phyloP scores from a whole-genome alignment of 192 early-diverging fungal genomes.

The Backusella liffmaniae region DNA sequence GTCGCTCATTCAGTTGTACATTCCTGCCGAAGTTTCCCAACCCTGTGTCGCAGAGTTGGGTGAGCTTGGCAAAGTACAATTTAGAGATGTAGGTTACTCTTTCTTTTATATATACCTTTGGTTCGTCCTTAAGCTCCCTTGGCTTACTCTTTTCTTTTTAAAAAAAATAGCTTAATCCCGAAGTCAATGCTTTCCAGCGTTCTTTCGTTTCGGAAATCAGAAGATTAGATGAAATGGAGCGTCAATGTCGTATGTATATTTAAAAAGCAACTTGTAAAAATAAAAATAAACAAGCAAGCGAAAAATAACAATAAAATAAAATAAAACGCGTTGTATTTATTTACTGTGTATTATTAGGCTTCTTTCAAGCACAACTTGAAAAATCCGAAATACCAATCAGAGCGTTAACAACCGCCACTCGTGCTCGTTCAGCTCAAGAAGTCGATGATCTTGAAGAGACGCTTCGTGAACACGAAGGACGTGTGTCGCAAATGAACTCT shows the following conservation, averaged over 20 bases:
- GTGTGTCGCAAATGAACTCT: slow-evolving; percentile 82
- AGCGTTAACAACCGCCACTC: slow-evolving; percentile 45
- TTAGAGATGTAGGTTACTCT: slow-evolving; percentile 74
- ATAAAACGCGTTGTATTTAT: neutral
- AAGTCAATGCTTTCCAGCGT: slow-evolving; percentile 95
- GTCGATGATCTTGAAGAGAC: slow-evolving; percentile 90
- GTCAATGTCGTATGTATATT: slow-evolving; percentile 77
- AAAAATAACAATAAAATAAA: neutral
- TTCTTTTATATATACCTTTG: neutral
- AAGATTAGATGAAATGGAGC: slow-evolving; percentile 96
- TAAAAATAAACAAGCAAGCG: neutral
- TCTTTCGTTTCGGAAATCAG: slow-evolving; percentile 94
- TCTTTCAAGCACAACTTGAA: slow-evolving; percentile 76
- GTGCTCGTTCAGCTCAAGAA: slow-evolving; percentile 81
- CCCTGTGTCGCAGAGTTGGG: slow-evolving; percentile 94
- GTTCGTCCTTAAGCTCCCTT: no score
- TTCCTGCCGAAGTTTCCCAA: slow-evolving; percentile 91
- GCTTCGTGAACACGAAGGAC: slow-evolving; percentile 78
- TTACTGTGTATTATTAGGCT: slow-evolving; percentile 51
- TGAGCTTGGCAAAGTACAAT: slow-evolving; percentile 91
- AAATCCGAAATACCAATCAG: slow-evolving; percentile 69
- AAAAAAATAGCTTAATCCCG: slow-evolving; percentile 74
- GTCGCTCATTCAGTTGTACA: slow-evolving; percentile 94
- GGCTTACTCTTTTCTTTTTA: neutral
- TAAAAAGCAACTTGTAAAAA: neutral